A percentile compares a stretch with the other conserved stretches of the same genome.
Conservation (phyloP, 352 stramenopile genomes). For the Pythium periplocum region DNA sequence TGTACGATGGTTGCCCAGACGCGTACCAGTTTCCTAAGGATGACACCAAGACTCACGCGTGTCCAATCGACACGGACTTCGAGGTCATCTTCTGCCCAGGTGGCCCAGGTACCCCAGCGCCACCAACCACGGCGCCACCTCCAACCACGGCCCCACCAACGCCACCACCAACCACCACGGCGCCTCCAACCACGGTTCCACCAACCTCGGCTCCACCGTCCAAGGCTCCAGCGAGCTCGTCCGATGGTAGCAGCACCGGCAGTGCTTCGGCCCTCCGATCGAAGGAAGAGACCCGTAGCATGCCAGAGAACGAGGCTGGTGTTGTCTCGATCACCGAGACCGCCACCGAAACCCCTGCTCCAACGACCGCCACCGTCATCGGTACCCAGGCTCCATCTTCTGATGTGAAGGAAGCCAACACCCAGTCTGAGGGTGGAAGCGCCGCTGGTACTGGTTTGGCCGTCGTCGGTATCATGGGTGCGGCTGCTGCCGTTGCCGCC, state of each 20-base stretch:
- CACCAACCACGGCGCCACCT: constrained; percentile 8
- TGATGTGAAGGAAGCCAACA: not conserved
- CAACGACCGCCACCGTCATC: not conserved
- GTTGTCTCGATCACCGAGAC: not conserved
- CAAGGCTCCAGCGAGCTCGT: not conserved
- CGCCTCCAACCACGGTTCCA: constrained; percentile 8
- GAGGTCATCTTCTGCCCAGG: constrained; percentile 60
- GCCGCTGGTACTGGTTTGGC: not conserved
- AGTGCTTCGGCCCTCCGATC: not conserved
- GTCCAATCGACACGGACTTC: constrained; percentile 41
- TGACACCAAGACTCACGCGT: constrained; percentile 65
- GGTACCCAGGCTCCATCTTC: not conserved
- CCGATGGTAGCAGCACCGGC: not conserved
- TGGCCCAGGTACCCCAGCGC: constrained; percentile 12
- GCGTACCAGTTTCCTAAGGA: constrained; percentile 68
- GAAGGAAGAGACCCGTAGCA: not conserved
- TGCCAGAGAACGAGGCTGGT: not conserved
- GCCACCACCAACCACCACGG: constrained; percentile 8
- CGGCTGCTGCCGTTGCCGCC: constrained; percentile 17
- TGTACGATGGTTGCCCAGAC: constrained; percentile 47
- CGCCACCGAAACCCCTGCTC: not conserved
- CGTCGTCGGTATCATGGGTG: constrained; percentile 4
- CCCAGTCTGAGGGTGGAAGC: not conserved
- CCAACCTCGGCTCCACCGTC: not conserved
- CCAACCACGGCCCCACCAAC: constrained; percentile 14